Base-by-base conservation (phyloP, 1,139 yeast genomes). In the Sugiyamaella japonica region DNA sequence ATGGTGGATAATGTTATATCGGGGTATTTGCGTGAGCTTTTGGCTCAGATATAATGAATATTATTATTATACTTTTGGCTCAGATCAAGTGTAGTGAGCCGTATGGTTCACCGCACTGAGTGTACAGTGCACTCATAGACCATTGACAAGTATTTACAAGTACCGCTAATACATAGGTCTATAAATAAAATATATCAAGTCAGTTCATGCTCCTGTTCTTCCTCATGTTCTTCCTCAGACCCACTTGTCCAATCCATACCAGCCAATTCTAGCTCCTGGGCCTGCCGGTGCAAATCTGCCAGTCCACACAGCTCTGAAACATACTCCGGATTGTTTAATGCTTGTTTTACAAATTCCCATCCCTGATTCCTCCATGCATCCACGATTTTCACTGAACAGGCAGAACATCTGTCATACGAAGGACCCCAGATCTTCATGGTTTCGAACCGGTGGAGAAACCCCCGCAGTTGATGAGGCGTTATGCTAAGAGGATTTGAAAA, bases 401-500 rank as follows among this genome's bases (percentile, higher is more conserved):
- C 99, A 0, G 97, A 85, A 68, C 99, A 93, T 62, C 80, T 77
- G 37, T 77, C 74, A 69, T 86, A 93, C 28, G 84, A 83, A 0
- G 90, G 89, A 0, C 96, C 85, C 57, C 76, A 75, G 13, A 91
- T 74, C 61, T 83, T 85, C 57, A 84, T 69, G 10, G 83, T 84
- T 39, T 80, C 80, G 64, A 85, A 89, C 56, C 77, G 78, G 61
- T 80, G 81, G 41, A 93, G 70, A 64, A 85, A 91, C 0, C 98
- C 98, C 58, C 99, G 76, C 16, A 93, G 74, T 67, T 93, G 99
- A 69, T 93, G 99, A 0, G 97, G 96, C 1, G 85, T 72, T 1
- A 77, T 79, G 1, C 97, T 96, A 37, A 91, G 73, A 4, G 80
- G 75, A 0, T 80, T 72, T 9, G 15, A 28, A 2, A 56, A 40